phyloP scores from a whole-genome alignment of 1,139 yeast species.

The Diutina ranongensis region DNA sequence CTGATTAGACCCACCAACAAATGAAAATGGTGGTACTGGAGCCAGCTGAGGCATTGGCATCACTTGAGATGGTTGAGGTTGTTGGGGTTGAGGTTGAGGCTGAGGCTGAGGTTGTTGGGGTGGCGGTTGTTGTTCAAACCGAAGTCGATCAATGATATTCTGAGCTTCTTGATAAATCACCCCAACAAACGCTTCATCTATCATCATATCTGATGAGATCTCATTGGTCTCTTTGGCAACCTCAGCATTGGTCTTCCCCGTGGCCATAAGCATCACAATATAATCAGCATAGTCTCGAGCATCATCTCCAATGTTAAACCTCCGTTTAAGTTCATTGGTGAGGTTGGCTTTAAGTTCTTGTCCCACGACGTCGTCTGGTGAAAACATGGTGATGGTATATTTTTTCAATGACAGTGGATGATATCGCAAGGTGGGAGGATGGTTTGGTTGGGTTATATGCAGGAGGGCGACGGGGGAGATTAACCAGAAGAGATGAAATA shows the following conservation, averaged over 20 bases:
- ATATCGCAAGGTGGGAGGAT: not conserved
- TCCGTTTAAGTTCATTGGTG: not conserved
- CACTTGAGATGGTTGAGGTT: not conserved
- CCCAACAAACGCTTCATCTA: constrained; percentile 37
- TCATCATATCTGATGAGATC: constrained; percentile 49
- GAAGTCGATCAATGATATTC: constrained; percentile 18
- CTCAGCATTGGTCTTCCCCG: constrained; percentile 54
- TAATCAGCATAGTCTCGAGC: constrained; percentile 74
- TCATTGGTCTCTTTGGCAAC: constrained; percentile 55
- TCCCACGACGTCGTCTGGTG: constrained; percentile 5
- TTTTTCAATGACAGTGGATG: not conserved
- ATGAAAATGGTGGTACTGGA: not conserved
- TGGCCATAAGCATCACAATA: constrained; percentile 60
- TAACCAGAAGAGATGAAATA: too few relatives aligned
- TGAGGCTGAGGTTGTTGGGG: constrained; percentile 6
- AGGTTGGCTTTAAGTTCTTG: constrained; percentile 4
- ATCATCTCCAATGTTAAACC: constrained; percentile 33
- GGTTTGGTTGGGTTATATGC: not conserved
- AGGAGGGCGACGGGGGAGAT: not conserved
- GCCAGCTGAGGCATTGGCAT: too few relatives aligned
- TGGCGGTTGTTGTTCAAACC: not conserved
- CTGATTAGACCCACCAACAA: not conserved
- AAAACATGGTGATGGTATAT: constrained; percentile 1
- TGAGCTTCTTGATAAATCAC: constrained; percentile 47
- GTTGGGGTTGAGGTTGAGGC: not conserved